These are phyloP conservation scores for Phytophthora sp. DNA, from an alignment of 352 stramenopile genomes.

Conservation along the genomic window DNA sequence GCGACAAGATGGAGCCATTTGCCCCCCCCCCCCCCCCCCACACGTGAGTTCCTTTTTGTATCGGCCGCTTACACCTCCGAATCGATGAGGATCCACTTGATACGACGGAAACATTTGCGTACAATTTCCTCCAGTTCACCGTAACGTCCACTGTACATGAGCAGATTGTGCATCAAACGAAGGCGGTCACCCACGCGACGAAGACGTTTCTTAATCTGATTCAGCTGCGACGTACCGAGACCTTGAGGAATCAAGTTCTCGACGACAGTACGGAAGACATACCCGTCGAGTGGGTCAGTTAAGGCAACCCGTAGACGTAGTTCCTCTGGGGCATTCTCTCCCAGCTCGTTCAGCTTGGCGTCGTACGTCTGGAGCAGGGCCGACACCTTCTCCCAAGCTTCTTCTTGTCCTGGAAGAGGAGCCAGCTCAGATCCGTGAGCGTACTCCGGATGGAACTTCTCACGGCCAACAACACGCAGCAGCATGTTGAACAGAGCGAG, in stretches of 20 bases:
- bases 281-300: slow-evolving; percentile 80
- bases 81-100: slow-evolving; percentile 93
- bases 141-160: slow-evolving; percentile 89
- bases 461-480: slow-evolving; percentile 78
- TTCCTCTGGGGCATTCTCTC: slow-evolving; percentile 67
- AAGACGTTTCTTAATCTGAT: slow-evolving; percentile 90
- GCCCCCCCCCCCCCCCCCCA: no score
- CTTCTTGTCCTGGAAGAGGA: slow-evolving; percentile 75
- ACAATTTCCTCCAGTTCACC: slow-evolving; percentile 88
- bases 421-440: slow-evolving; percentile 63
- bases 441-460: slow-evolving; percentile 80
- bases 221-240: slow-evolving; percentile 83
- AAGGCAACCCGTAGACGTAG: slow-evolving; percentile 74
- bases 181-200: slow-evolving; percentile 86
- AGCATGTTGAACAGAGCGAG: slow-evolving; percentile 89
- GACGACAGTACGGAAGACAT: slow-evolving; percentile 88
- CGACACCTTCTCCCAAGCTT: slow-evolving; percentile 73
- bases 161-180: slow-evolving; percentile 89
- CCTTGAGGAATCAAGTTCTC: slow-evolving; percentile 85
- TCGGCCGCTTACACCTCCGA: slow-evolving; percentile 73
- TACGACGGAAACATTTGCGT: slow-evolving; percentile 91
- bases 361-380: slow-evolving; percentile 72
- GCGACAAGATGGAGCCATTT: not conserved
- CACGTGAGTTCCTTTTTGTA: not conserved
- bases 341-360: slow-evolving; percentile 72